Percentiles rank a stretch among this genome's conserved stretches.
Evolutionary conservation across 2,329 filamentous ascomycete species (phyloP).

Genomic region (Epicoccum sorghinum): DNA sequence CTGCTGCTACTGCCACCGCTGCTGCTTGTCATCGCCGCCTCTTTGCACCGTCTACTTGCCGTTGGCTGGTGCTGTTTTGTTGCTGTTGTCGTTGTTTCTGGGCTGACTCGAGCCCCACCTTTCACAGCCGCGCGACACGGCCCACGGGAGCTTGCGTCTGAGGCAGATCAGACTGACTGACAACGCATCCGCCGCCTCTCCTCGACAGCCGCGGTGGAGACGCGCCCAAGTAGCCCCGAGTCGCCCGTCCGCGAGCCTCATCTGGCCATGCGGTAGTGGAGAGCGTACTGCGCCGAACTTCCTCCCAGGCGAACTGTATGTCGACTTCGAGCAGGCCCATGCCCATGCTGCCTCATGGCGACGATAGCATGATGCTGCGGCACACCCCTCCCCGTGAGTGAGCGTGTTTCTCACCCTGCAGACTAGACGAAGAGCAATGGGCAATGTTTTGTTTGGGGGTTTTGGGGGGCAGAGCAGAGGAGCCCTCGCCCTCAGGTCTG

Average conservation of each 20-base stretch:
- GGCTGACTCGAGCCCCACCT: constrained; percentile 9
- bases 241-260: constrained; percentile 16
- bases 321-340: constrained; percentile 1
- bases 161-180: constrained; percentile 12
- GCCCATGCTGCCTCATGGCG: constrained; percentile 27
- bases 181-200: constrained; percentile 24
- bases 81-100: background rate
- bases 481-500: background rate
- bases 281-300: background rate
- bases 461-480: too few species aligned
- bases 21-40: background rate
- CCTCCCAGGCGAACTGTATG: constrained; percentile 3
- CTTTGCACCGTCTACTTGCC: background rate
- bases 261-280: constrained; percentile 27
- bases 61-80: constrained; percentile 2
- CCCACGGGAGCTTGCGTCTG: background rate
- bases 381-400: constrained; percentile 63
- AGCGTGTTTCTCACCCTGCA: constrained; percentile 1
- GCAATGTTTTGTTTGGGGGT: too few species aligned
- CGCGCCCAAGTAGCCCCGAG: constrained; percentile 24
- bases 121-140: background rate
- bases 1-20: background rate
- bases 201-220: constrained; percentile 20
- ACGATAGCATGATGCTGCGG: constrained; percentile 46
- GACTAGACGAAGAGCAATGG: too few species aligned